These are phyloP conservation scores for Mycena maculata DNA, from an alignment of 768 basidiomycete genomes.

Conservation along the genomic window DNA sequence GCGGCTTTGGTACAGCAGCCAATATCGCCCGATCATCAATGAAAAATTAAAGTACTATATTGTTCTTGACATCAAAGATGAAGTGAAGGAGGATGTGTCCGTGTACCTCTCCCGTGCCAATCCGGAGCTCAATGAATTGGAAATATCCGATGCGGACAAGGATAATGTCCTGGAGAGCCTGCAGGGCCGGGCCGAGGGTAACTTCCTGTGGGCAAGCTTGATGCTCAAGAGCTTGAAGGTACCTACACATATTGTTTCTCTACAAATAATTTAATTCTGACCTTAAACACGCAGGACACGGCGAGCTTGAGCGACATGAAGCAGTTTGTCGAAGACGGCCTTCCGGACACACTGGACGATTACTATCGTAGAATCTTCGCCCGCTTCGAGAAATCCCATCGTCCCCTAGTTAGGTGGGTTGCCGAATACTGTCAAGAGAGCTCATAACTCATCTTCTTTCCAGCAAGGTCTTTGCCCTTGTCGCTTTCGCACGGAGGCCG, in stretches of 20 bases:
- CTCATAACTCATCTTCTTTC: background rate
- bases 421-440: background rate
- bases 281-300: slow-evolving; percentile 6
- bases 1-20: slow-evolving; percentile 42
- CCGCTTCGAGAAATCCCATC: slow-evolving; percentile 19
- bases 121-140: slow-evolving; percentile 19
- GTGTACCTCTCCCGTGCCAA: slow-evolving; percentile 23
- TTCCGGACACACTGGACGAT: slow-evolving; percentile 30
- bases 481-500: slow-evolving; percentile 42
- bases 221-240: slow-evolving; percentile 12
- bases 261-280: background rate
- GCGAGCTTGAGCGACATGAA: slow-evolving; percentile 34
- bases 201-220: slow-evolving; percentile 25
- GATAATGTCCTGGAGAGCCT: slow-evolving; percentile 13
- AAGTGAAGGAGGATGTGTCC: slow-evolving; percentile 32
- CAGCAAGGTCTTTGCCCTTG: slow-evolving; percentile 44
- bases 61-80: slow-evolving; percentile 27
- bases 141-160: slow-evolving; percentile 15
- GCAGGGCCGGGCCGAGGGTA: slow-evolving; percentile 38
- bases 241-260: background rate
- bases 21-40: slow-evolving; percentile 31
- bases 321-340: slow-evolving; percentile 30
- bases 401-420: slow-evolving; percentile 33
- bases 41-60: slow-evolving; percentile 22
- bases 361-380: slow-evolving; percentile 37